Evolutionary conservation across 495 filamentous ascomycete genomes (phyloP).

Genomic region (Podospora didyma): DNA sequence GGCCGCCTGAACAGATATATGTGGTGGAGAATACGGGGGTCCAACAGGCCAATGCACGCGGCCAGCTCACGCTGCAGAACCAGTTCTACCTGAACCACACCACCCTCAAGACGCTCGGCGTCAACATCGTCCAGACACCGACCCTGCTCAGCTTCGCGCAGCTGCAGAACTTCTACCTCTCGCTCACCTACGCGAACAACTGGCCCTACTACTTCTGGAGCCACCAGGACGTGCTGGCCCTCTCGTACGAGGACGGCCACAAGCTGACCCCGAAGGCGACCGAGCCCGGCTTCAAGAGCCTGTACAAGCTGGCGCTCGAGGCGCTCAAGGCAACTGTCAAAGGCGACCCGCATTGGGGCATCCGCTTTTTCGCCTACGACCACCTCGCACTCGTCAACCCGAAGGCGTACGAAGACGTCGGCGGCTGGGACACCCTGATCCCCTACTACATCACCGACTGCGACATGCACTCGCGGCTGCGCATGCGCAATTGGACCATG

Average conservation of each 20-base stretch:
- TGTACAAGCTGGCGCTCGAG: constrained; percentile 48
- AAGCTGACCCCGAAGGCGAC: constrained; percentile 26
- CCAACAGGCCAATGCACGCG: constrained; percentile 50
- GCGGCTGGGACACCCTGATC: constrained; percentile 58
- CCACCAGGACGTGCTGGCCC: constrained; percentile 54
- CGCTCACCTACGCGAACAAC: constrained; percentile 51
- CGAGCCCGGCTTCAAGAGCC: constrained; percentile 40
- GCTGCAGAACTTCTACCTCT: constrained; percentile 59
- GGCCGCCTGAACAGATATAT: constrained; percentile 58
- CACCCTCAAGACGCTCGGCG: constrained; percentile 46
- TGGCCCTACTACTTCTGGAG: constrained; percentile 59
- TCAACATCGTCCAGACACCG: constrained; percentile 55
- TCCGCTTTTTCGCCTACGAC: constrained; percentile 55
- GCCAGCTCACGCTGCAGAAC: constrained; percentile 52
- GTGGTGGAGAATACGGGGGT: constrained; percentile 62
- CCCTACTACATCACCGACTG: constrained; percentile 60
- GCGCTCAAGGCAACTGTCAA: constrained; percentile 31
- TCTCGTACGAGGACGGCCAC: constrained; percentile 48
- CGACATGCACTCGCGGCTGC: constrained; percentile 53
- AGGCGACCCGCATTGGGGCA: constrained; percentile 40
- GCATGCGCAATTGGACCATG: constrained; percentile 46
- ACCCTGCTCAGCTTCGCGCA: constrained; percentile 59
- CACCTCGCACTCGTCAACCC: constrained; percentile 54
- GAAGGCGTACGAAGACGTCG: constrained; percentile 46
- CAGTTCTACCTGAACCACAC: constrained; percentile 60